Base-by-base conservation (phyloP, 1,284 basidiomycete genomes). In the Pseudozyma hubeiensis region DNA sequence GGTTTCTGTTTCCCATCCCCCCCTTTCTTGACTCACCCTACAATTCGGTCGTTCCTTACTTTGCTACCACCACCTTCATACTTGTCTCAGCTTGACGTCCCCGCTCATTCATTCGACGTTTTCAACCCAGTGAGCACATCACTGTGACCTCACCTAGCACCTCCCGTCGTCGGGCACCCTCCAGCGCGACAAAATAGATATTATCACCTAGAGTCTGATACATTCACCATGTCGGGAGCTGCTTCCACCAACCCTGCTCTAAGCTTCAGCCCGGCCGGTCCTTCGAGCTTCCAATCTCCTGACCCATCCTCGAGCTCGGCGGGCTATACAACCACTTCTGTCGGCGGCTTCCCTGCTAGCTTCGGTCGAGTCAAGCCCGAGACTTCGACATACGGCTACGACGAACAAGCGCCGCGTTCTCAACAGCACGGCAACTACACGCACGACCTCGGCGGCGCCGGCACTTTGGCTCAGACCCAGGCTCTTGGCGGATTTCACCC, bases 371-470 rank as follows among this genome's bases (percentile, higher is more conserved):
- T 59, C 51, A 74, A 74, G 58, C 19, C 49, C n/a, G 72, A 75
- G 10, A 41, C 43, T 4, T 58, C 65, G 10, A 37, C 53, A 13
- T 75, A 70, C 53, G 39, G 16, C 43, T 70, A 75, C 60, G 66
- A 75, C 43, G 66, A 70, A 29, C 72, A 75, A 53, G 66, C 72
- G 2, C 72, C 72, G 37, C 72, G 72, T 11, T 75, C 66, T 16
- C 71, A 74, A 34, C 70, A 73, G 50, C 64, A 63, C 40, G 62
- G 60, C 57, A 73, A 68, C 53, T 74, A 74, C 19, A 65, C 59
- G n/a, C 70, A 74, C 44, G 71, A 74, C n/a, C 62, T 65, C 19
- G 53, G 62, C 40, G 41, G 61, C 9, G 43, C 57, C 9, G 59
- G 62, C 7, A 57, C 61, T 8, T 35, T 69, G 24, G 62, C 71